These are phyloP conservation scores for Fomes fomentarius DNA, from an alignment of 1,284 basidiomycete species.

Conservation along the genomic window DNA sequence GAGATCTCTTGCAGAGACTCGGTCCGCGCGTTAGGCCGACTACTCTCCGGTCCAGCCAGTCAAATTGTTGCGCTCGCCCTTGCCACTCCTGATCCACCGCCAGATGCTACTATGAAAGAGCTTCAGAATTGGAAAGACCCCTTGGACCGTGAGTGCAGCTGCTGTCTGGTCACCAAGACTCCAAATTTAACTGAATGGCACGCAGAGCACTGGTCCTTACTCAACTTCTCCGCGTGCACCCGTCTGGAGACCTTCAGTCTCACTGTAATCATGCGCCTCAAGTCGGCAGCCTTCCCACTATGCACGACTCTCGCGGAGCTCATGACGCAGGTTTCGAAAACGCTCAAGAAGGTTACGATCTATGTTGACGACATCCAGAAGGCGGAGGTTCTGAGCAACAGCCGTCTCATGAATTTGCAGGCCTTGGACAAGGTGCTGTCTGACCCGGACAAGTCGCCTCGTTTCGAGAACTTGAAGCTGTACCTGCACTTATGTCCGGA, in stretches of 20 bases:
- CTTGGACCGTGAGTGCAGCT: not conserved
- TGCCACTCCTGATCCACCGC: not conserved
- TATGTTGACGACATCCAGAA: not conserved
- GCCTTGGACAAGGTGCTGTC: not conserved
- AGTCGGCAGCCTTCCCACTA: not conserved
- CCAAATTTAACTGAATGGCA: too few relatives aligned
- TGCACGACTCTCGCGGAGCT: not conserved
- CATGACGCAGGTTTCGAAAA: not conserved
- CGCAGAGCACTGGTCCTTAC: not conserved
- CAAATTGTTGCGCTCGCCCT: not conserved
- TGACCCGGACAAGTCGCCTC: not conserved
- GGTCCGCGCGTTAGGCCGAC: not conserved
- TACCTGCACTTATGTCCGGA: too few relatives aligned
- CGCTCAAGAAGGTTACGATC: not conserved
- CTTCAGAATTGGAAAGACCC: not conserved
- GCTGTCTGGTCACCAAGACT: too few relatives aligned
- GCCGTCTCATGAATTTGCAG: not conserved
- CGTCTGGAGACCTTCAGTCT: not conserved
- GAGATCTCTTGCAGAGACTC: not conserved
- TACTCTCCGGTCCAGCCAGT: not conserved
- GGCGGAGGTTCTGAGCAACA: not conserved
- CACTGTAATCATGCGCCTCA: not conserved
- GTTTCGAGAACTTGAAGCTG: not conserved
- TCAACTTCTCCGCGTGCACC: not conserved
- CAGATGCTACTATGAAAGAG: not conserved